Evolutionary conservation across 2,329 filamentous ascomycete species (phyloP).

Genomic region (Simplicillium aogashimaense): DNA sequence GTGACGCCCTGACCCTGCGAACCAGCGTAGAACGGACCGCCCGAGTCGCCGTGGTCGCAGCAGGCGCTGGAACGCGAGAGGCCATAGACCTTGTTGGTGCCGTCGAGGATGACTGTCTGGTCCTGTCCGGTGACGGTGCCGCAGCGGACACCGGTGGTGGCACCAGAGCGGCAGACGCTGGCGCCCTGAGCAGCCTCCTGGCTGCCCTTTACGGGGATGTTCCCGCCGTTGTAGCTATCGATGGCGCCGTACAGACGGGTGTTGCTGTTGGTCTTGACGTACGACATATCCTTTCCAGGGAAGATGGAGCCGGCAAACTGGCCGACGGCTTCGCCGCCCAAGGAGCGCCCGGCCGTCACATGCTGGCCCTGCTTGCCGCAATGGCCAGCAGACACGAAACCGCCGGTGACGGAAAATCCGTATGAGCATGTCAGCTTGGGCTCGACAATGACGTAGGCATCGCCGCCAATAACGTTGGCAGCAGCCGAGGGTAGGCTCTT

Average conservation of each 20-base stretch:
- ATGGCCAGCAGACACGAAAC: conserved; percentile 28
- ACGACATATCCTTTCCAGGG: not conserved
- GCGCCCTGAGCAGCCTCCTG: conserved; percentile 21
- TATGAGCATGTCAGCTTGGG: conserved; percentile 22
- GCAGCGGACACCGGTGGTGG: conserved; percentile 28
- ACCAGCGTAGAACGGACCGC: conserved; percentile 27
- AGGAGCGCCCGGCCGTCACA: not conserved
- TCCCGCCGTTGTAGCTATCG: conserved; percentile 8
- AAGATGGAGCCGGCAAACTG: not conserved
- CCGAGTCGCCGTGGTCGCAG: conserved; percentile 30
- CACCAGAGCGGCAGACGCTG: conserved; percentile 29
- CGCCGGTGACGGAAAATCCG: conserved; percentile 27
- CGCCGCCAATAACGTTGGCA: conserved; percentile 15
- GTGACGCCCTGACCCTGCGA: conserved; percentile 30
- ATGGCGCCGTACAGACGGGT: not conserved
- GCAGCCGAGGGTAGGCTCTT: not conserved
- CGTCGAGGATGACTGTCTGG: conserved; percentile 22
- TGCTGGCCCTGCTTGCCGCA: conserved; percentile 3
- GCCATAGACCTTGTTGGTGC: conserved; percentile 25
- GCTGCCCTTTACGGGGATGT: conserved; percentile 24
- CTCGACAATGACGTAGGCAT: conserved; percentile 24
- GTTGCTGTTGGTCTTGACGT: not conserved
- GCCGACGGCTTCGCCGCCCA: not conserved
- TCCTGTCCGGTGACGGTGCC: conserved; percentile 21
- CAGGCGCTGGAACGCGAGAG: conserved; percentile 28